A percentile compares a stretch with the other conserved stretches of the same genome.
phyloP scores from a whole-genome alignment of 345 rosid species.

The Bretschneidera sinensis region DNA sequence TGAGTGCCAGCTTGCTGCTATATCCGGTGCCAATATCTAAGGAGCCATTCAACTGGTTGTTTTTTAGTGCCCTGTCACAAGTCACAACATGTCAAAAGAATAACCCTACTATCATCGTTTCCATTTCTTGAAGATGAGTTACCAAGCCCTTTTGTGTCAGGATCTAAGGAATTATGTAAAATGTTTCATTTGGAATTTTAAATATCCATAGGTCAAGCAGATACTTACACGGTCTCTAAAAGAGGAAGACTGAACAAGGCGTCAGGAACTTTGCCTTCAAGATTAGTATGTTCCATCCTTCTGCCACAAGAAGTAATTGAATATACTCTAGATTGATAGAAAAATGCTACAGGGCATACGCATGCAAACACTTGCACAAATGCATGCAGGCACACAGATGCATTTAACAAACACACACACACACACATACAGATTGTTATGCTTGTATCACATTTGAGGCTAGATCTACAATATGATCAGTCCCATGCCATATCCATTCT shows the following conservation, averaged over 20 bases:
- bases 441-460: neutral
- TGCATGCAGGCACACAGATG: too few species aligned
- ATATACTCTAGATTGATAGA: neutral
- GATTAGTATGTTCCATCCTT: constrained; percentile 45
- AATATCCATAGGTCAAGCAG: neutral
- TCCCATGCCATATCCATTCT: neutral
- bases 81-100: neutral
- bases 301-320: constrained; percentile 29
- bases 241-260: constrained; percentile 44
- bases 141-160: neutral
- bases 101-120: neutral
- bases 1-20: constrained; percentile 38
- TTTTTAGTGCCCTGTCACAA: constrained; percentile 39
- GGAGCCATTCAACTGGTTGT: constrained; percentile 44
- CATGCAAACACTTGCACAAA: too few species aligned
- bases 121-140: neutral
- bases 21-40: constrained; percentile 44
- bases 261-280: constrained; percentile 53
- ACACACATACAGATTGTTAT: too few species aligned
- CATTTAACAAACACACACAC: too few species aligned
- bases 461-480: neutral
- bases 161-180: neutral
- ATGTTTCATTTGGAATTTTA: constrained; percentile 2
- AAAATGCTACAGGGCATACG: neutral
- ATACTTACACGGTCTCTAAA: constrained; percentile 71